phyloP scores from a whole-genome alignment of 2,329 filamentous ascomycete genomes.

The Fonsecaea monophora region DNA sequence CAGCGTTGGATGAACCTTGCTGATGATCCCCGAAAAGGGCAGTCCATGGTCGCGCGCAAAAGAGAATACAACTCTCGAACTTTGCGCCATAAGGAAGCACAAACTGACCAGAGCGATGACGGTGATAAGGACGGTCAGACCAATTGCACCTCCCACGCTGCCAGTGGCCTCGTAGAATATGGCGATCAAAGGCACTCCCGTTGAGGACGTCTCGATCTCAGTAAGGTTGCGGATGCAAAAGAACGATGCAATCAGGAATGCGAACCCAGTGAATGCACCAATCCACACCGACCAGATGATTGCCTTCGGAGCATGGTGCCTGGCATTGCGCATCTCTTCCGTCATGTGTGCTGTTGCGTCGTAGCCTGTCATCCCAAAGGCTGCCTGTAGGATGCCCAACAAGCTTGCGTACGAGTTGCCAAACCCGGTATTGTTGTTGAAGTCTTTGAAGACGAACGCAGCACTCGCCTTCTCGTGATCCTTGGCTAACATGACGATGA shows the following conservation, averaged over 20 bases:
- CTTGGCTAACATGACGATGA: constrained; percentile 60
- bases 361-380: constrained; percentile 46
- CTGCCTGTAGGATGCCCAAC: constrained; percentile 60
- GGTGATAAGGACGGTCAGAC: constrained; percentile 49
- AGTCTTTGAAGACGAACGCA: constrained; percentile 61
- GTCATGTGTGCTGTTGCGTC: constrained; percentile 58
- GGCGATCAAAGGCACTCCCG: constrained; percentile 53
- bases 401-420: constrained; percentile 57
- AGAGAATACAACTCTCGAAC: constrained; percentile 45
- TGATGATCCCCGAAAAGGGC: constrained; percentile 19
- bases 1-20: constrained; percentile 54
- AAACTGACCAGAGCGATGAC: constrained; percentile 19
- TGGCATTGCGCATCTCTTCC: constrained; percentile 48
- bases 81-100: constrained; percentile 55
- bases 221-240: constrained; percentile 41
- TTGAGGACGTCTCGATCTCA: constrained; percentile 45
- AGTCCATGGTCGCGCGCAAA: constrained; percentile 49
- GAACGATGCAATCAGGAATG: constrained; percentile 37
- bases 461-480: constrained; percentile 58
- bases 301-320: constrained; percentile 24
- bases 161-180: constrained; percentile 55
- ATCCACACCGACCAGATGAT: constrained; percentile 42
- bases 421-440: constrained; percentile 59
- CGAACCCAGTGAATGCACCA: constrained; percentile 42
- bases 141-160: constrained; percentile 52